These are phyloP conservation scores for Thozetella sp. DNA, from an alignment of 495 filamentous ascomycete genomes.

Conservation along the genomic window DNA sequence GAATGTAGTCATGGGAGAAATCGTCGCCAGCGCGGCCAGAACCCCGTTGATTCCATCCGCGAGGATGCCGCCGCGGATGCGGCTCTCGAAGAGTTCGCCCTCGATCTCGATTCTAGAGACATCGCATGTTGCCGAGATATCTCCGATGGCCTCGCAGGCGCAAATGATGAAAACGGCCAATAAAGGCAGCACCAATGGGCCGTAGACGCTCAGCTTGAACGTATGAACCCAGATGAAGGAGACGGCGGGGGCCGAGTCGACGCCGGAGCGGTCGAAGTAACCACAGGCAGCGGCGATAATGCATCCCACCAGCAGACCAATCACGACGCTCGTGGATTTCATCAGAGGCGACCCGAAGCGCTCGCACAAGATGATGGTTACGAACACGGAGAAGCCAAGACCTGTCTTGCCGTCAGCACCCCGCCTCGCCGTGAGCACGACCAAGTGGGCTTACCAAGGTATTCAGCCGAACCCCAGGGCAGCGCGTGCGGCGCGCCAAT, in stretches of 20 bases:
- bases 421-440: too few species aligned
- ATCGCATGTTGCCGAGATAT: slow-evolving; percentile 75
- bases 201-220: slow-evolving; percentile 80
- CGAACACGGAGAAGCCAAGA: slow-evolving; percentile 85
- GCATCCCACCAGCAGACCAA: slow-evolving; percentile 83
- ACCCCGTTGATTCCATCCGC: slow-evolving; percentile 85
- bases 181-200: slow-evolving; percentile 80
- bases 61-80: slow-evolving; percentile 87
- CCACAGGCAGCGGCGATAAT: slow-evolving; percentile 84
- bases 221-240: slow-evolving; percentile 93
- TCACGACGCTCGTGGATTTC: slow-evolving; percentile 71
- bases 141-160: slow-evolving; percentile 88
- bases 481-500: slow-evolving; percentile 76
- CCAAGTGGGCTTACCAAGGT: slow-evolving; percentile 54
- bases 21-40: slow-evolving; percentile 79
- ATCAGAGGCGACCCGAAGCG: slow-evolving; percentile 76
- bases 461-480: slow-evolving; percentile 86
- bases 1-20: slow-evolving; percentile 78
- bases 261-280: slow-evolving; percentile 75
- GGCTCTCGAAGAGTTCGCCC: slow-evolving; percentile 78
- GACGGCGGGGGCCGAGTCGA: slow-evolving; percentile 70
- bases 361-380: slow-evolving; percentile 87
- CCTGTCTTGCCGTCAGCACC: too few species aligned
- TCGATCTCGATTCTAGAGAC: slow-evolving; percentile 85
- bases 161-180: slow-evolving; percentile 87